Base-by-base conservation (phyloP, 1,284 basidiomycete species). In the Tremellales sp. region DNA sequence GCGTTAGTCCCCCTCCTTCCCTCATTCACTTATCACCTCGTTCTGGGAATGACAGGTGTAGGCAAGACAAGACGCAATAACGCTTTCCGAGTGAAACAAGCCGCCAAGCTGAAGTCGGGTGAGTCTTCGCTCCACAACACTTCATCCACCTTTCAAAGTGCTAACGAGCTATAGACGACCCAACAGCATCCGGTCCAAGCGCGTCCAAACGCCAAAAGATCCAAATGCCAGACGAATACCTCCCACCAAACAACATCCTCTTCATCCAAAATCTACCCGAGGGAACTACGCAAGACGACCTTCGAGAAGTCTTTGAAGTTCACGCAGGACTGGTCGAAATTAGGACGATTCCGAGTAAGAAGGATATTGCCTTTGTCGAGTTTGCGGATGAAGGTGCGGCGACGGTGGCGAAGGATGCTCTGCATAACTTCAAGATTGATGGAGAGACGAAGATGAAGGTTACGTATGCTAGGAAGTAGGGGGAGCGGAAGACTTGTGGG, bases 141-240 rank as follows among this genome's bases (percentile, higher is more conserved):
- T 39, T 19, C 19, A 40, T 43, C 19, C 31, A n/a, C 24, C 12
- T 25, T 19, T 13, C 10, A n/a, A n/a, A n/a, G n/a, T 44, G 15
- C 23, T 22, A 19, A 22, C n/a, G 41, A 43, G 15, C 8, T 43
- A 10, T 5, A 25, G 23, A 42, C 27, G 25, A 29, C 22, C 15
- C 46, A 22, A 33, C 11, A 27, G 15, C 40, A 10, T 17, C 15
- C 15, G 25, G 33, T 10, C 23, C 22, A 15, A 8, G 24, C 25
- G 21, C 86, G 27, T 81, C 52, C 54, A 71, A 74, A 57, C 65
- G 68, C 50, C 64, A 86, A 27, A 82, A 84, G 58, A 85, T 97
- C 57, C 88, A 91, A 70, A 93, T 96, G 88, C 93, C 96, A 26
- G 94, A 99, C 85, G 94, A 98, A 74, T 98, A 98, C 75, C 82